These are phyloP conservation scores for Oryza australiensis DNA, from an alignment of 176 grass and related monocot species.

Conservation along the genomic window DNA sequence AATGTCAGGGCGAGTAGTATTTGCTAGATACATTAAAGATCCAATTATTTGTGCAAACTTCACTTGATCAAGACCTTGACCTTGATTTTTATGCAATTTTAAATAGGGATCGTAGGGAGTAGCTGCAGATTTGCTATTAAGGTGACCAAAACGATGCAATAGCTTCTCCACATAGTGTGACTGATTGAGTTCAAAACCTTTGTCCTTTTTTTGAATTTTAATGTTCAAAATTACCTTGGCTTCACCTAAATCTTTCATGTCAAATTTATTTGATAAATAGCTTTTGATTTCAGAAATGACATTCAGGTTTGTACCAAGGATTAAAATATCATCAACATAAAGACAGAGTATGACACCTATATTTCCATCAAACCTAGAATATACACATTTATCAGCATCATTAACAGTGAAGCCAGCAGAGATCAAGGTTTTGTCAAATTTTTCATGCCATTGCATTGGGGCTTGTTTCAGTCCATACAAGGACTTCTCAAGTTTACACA, in stretches of 20 bases:
- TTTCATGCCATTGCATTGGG: conserved; percentile 25
- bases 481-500: conserved; percentile 13
- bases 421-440: conserved; percentile 20
- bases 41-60: background rate
- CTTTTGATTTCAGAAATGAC: background rate
- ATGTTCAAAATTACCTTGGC: background rate
- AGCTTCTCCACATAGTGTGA: background rate
- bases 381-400: conserved; percentile 36
- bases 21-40: background rate
- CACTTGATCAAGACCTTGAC: background rate
- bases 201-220: conserved; percentile 9
- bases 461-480: conserved; percentile 4
- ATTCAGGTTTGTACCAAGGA: background rate
- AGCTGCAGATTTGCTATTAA: background rate
- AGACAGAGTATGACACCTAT: conserved; percentile 3
- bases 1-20: background rate
- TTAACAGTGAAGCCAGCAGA: conserved; percentile 17
- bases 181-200: background rate
- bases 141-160: background rate
- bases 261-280: background rate
- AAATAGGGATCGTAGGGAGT: background rate
- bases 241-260: background rate
- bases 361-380: background rate
- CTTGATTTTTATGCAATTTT: background rate
- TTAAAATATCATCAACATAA: background rate